Base-by-base conservation (phyloP, 441 rosid genomes). In the Capsella rubella region DNA sequence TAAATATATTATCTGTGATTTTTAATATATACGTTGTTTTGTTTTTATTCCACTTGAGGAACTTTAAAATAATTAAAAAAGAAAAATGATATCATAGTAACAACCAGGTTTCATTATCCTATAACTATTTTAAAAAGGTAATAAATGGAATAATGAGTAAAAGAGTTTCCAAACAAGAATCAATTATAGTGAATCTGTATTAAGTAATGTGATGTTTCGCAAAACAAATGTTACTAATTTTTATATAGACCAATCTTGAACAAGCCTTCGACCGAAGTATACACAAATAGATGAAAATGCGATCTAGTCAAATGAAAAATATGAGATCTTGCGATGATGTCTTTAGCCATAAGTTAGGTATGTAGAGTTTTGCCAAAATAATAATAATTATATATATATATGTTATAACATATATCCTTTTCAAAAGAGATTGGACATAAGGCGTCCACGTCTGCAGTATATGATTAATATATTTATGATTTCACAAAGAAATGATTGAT, bases 391-490 rank as follows among this genome's bases (percentile, higher is more conserved):
- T 29, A 34, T 1, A 32, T 32, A 14, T n/a, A 14, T 15, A 7
- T 46, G 25, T 21, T 21, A 21, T 21, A 21, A 21, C 7, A n/a
- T 15, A 35, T 0, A 35, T 8, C 39, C 25, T 1, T 21, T 21
- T 45, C 9, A 13, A 34, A 35, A 25, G 35, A 35, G 64, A 21
- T 57, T 32, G 57, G 66, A 69, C 65, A 56, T 34, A 15, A 56
- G 46, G 28, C 16, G 66, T 47, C 66, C 74, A 69, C 58, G 49
- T 57, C 37, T 46, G 14, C 21, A n/a, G 31, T 28, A 15, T 37
- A 37, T 27, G 12, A 9, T 7, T 42, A 16, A 53, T 14, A 54
- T 54, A 53, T 39, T 65, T 34, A 27, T 15, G 16, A 31, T 67
- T 2, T 40, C 5, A 5, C 43, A 28, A 8, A n/a, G 8, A 67